Evolutionary conservation across 441 rosid species (phyloP), one percentile per base, ranked within the genome.

Genomic region (Eutrema salsugineum): DNA sequence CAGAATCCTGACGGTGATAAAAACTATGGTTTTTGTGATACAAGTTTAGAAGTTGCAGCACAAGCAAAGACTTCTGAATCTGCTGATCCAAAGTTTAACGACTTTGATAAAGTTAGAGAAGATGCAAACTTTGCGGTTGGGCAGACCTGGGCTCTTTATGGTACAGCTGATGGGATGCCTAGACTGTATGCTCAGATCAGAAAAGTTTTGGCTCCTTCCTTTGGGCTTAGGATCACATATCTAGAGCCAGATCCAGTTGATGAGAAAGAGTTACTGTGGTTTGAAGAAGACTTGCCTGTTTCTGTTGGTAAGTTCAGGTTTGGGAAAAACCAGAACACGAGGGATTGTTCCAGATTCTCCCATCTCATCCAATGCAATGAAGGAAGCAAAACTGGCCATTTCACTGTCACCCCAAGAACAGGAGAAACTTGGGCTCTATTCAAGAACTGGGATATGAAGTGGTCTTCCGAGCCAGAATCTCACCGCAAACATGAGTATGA

Each of bases 371-470:
- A 9, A 8, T 85, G 79, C 68, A 71, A 63, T 15, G 42, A 27
- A 14, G 80, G 79, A 24, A 16, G 56, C 12, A 42, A 5, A 22
- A 73, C 60, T 66, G 68, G 49, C 27, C 58, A 79, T 4, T 75
- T 47, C 57, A 79, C 78, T 78, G 77, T 74, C 59, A 11, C 8
- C 6, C 97, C 98, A 5, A 82, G 70, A 27, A 27, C 2, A 27
- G 28, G 28, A 3, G 28, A 27, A 4, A 27, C 28, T 5, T 91
- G 97, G 94, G 98, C 91, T 44, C 56, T 91, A 38, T 88, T 89
- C 76, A 94, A 82, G 83, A 63, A 87, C 71, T 94, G 97, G 96
- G 79, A 81, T 70, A 69, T 81, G 9, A 73, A 79, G 4, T 86
- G 89, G 96, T 81, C 71, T 57, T 75, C 76, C 44, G 76, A 81